Conservation (phyloP, 1,284 basidiomycete species). For the Sparassis latifolia region DNA sequence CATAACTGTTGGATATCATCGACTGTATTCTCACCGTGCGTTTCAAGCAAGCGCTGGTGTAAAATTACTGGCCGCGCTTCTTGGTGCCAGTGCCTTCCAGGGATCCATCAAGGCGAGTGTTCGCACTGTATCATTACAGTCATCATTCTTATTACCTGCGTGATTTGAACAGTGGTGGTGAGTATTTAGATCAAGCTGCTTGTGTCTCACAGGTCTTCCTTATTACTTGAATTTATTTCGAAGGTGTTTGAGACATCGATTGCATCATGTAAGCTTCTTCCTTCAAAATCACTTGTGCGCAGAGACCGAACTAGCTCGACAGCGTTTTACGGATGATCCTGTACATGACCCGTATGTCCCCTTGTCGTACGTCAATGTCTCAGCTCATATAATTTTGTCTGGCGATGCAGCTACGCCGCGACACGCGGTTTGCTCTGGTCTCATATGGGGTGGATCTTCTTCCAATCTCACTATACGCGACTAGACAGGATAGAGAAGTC, state of each 20-base stretch:
- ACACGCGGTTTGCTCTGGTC: slow-evolving; percentile 68
- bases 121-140: neutral
- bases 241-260: slow-evolving; percentile 69
- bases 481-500: slow-evolving; percentile 60
- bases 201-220: neutral
- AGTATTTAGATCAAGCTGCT: neutral
- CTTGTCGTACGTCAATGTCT: neutral
- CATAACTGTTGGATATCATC: slow-evolving; percentile 72
- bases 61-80: slow-evolving; percentile 49
- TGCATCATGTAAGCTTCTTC: slow-evolving; percentile 56
- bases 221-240: neutral
- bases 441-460: slow-evolving; percentile 84
- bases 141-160: neutral
- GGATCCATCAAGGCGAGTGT: slow-evolving; percentile 53
- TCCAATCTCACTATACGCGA: slow-evolving; percentile 61
- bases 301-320: neutral
- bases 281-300: neutral
- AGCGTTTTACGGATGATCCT: slow-evolving; percentile 74
- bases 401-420: slow-evolving; percentile 75
- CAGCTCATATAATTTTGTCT: neutral
- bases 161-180: slow-evolving; percentile 21
- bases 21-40: slow-evolving; percentile 69
- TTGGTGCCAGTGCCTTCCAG: slow-evolving; percentile 69
- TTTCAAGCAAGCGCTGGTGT: slow-evolving; percentile 56
- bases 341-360: slow-evolving; percentile 60